A percentile compares a stretch with the other conserved stretches of the same genome.
phyloP scores from a whole-genome alignment of 768 basidiomycete species.

The Goffeauzyma gilvescens region DNA sequence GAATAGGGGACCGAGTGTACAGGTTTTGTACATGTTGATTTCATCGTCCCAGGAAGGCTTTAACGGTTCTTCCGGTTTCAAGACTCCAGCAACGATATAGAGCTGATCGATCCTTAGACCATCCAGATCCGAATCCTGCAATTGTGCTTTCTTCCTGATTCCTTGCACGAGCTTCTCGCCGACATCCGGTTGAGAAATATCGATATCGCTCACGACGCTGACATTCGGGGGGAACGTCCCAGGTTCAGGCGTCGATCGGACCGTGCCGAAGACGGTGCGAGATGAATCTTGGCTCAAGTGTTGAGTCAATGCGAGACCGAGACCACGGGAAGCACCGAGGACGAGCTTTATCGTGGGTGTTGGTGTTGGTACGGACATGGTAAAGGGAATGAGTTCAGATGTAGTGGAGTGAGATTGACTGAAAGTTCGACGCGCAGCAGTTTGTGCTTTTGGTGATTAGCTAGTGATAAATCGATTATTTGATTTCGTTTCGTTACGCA shows the following conservation, averaged over 20 bases:
- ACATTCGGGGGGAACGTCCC: conserved; percentile 31
- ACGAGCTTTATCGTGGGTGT: conserved; percentile 24
- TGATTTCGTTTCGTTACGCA: too few relatives aligned
- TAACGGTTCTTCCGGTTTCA: conserved; percentile 31
- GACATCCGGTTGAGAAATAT: conserved; percentile 31
- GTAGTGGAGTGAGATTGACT: too few relatives aligned
- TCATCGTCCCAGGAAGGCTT: conserved; percentile 33
- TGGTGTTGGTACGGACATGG: not conserved
- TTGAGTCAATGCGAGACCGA: conserved; percentile 35
- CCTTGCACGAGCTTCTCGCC: conserved; percentile 33
- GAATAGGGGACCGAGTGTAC: conserved; percentile 36
- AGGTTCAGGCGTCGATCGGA: conserved; percentile 22
- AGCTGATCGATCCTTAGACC: conserved; percentile 31
- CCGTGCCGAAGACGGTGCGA: conserved; percentile 34
- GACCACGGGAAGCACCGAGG: conserved; percentile 37
- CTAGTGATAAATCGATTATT: too few relatives aligned
- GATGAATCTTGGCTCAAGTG: conserved; percentile 17
- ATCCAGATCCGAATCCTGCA: too few relatives aligned
- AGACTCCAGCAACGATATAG: conserved; percentile 34
- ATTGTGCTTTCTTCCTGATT: too few relatives aligned
- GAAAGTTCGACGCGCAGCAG: too few relatives aligned
- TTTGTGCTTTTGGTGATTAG: too few relatives aligned
- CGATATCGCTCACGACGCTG: conserved; percentile 33
- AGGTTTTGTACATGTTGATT: conserved; percentile 37
- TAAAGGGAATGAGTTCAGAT: too few relatives aligned